Evolutionary conservation across 768 basidiomycete genomes (phyloP), one percentile per base, ranked within the genome.

Genomic region (Tricholoma terreum): DNA sequence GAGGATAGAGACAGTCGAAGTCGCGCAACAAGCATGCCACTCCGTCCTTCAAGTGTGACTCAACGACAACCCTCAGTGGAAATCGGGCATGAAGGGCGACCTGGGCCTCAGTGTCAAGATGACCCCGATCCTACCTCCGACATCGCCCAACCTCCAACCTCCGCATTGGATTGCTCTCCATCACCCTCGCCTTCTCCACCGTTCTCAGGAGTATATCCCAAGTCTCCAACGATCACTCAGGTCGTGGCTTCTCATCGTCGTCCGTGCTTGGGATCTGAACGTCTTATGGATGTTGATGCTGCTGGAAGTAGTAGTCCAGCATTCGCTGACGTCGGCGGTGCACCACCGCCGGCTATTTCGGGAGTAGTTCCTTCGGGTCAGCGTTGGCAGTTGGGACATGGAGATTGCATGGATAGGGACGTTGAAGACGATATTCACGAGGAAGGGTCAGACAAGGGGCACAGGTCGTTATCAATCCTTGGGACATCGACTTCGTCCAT

Each of bases 261-360:
- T 30, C 46, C 6, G 12, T 15, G 21, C 15, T 11, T 22, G 9
- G 11, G 19, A 12, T 40, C 15, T 30, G 42, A 49, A 7, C 19
- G 56, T 19, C 49, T 51, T 34, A 58, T 61, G 55, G 49, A 58
- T 42, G 50, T 62, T 2, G 55, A 63, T 31, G 50, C 24, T 27
- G 24, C 24, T 27, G 24, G 24, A 27, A 6, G 6, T 27, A 6
- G 6, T 27, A 27, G 24, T 27, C 24, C 24, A 27, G 24, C 24
- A 2, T 27, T 2, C 24, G 12, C 42, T 8, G 42, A 22, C 10
- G 1, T 9, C 42, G 21, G 11, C 21, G 10, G 9, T 11, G 42
- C 21, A 43, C 19, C 9, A 4, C 9, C 42, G 3, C 42, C 19
- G 21, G 2, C 4, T n/a, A 11, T 19, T 42, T 8, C 11, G 5